Evolutionary conservation across 257 asterid species (phyloP).

Genomic region (Voacanga thouarsii): DNA sequence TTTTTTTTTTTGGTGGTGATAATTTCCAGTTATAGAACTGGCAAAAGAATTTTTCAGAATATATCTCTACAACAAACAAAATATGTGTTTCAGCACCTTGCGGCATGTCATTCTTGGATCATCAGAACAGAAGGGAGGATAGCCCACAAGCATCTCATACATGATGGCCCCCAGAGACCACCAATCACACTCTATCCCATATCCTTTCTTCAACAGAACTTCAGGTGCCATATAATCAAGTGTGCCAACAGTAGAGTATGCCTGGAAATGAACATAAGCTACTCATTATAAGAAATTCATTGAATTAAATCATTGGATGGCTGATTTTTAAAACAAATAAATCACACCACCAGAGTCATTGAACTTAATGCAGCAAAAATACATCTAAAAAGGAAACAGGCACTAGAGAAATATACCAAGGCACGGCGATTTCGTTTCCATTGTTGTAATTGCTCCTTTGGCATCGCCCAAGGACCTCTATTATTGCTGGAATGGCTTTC

Average conservation of each 20-base stretch:
- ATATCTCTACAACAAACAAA: conserved; percentile 2
- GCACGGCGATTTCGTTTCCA: conserved; percentile 98
- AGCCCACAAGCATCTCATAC: conserved; percentile 91
- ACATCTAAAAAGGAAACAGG: not conserved
- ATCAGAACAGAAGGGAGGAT: conserved; percentile 97
- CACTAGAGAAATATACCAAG: conserved; percentile 45
- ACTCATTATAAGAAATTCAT: not conserved
- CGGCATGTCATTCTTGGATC: conserved; percentile 98
- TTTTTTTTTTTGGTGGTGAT: too few relatives aligned
- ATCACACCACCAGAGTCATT: not conserved
- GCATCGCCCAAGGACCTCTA: conserved; percentile 85
- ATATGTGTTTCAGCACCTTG: conserved; percentile 50
- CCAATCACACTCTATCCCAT: conserved; percentile 99
- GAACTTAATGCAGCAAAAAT: not conserved
- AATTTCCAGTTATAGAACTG: not conserved
- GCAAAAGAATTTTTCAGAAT: not conserved
- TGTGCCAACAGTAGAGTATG: conserved; percentile 96
- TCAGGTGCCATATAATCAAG: conserved; percentile 99
- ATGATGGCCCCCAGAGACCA: conserved; percentile 96
- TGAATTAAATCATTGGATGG: not conserved
- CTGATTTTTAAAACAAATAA: not conserved
- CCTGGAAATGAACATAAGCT: conserved; percentile 42
- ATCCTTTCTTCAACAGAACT: conserved; percentile 86
- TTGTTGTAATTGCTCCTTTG: conserved; percentile 87
- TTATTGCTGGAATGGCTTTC: conserved; percentile 41